phyloP scores from a whole-genome alignment of 2,329 filamentous ascomycete genomes.

The Hypoxylon sp. region DNA sequence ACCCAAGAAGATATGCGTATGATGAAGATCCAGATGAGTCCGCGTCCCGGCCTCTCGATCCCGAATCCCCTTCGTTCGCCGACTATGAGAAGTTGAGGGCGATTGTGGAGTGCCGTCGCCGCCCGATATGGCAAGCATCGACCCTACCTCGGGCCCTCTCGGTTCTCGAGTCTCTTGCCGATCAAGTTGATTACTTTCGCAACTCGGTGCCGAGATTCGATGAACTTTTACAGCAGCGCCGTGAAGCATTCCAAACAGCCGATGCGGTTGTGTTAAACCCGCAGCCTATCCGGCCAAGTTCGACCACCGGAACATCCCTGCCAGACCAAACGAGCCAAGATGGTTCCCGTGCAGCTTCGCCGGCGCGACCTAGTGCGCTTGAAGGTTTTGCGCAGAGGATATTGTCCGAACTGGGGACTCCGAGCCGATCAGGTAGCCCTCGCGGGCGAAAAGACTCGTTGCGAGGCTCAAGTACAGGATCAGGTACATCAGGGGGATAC shows the following conservation, averaged over 20 bases:
- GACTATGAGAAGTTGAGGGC: constrained; percentile 63
- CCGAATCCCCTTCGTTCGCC: constrained; percentile 44
- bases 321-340: constrained; percentile 62
- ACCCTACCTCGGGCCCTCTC: constrained; percentile 69
- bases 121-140: constrained; percentile 67
- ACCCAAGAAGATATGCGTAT: constrained; percentile 75
- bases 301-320: constrained; percentile 48
- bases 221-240: constrained; percentile 76
- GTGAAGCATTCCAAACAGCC: constrained; percentile 75
- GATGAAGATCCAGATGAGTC: constrained; percentile 60
- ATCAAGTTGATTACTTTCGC: constrained; percentile 75
- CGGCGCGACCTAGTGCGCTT: constrained; percentile 68
- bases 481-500: constrained; percentile 49
- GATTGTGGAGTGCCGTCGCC: constrained; percentile 67
- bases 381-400: constrained; percentile 75
- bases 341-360: constrained; percentile 65
- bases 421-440: constrained; percentile 66
- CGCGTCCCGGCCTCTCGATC: constrained; percentile 38
- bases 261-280: constrained; percentile 63
- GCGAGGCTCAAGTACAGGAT: constrained; percentile 52
- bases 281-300: constrained; percentile 50
- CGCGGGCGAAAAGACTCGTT: constrained; percentile 65
- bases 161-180: constrained; percentile 72
- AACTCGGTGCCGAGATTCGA: constrained; percentile 79
- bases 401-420: constrained; percentile 71